Evolutionary conservation across 345 rosid genomes (phyloP).

Genomic region (Populus deltoides): DNA sequence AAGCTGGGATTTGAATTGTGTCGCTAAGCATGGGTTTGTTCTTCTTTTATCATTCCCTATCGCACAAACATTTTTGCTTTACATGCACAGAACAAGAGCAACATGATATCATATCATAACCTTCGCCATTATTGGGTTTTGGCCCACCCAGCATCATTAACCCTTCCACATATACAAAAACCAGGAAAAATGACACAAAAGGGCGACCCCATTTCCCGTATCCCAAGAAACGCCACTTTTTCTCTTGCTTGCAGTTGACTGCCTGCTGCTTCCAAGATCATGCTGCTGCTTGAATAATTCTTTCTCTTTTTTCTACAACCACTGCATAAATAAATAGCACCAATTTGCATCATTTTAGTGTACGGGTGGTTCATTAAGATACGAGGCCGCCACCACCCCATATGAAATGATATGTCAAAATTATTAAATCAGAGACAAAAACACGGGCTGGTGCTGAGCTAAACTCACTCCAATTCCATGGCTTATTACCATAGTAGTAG

Average conservation of each 20-base stretch:
- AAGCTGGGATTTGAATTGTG: constrained; percentile 60
- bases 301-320: constrained; percentile 20
- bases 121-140: constrained; percentile 43
- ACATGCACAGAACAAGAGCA: constrained; percentile 22
- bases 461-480: constrained; percentile 34
- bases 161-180: constrained; percentile 12
- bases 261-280: constrained; percentile 44
- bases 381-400: background rate
- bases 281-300: constrained; percentile 7
- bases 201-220: constrained; percentile 30
- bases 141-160: constrained; percentile 27
- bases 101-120: constrained; percentile 35
- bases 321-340: constrained; percentile 31
- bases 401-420: background rate
- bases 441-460: constrained; percentile 39
- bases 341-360: constrained; percentile 7
- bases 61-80: constrained; percentile 2
- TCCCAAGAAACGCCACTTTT: constrained; percentile 40
- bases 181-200: constrained; percentile 11
- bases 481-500: constrained; percentile 16
- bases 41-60: background rate
- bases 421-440: background rate
- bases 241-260: constrained; percentile 54
- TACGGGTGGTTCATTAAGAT: constrained; percentile 12
- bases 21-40: background rate